Evolutionary conservation across 2,329 filamentous ascomycete genomes (phyloP).

Genomic region (Nemania serpens): DNA sequence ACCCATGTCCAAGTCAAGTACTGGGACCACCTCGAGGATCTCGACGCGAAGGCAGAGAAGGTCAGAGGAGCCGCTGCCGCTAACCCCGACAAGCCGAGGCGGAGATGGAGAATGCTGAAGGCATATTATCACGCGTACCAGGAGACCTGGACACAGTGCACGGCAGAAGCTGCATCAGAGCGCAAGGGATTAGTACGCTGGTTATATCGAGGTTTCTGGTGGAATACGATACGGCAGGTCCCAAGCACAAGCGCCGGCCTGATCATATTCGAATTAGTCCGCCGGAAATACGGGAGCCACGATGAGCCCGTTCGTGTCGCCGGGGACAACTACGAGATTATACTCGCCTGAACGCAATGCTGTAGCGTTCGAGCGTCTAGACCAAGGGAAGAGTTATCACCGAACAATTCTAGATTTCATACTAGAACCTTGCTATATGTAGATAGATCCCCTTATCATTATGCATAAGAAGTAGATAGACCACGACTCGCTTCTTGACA

Average conservation of each 20-base stretch:
- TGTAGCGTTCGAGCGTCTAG: neutral
- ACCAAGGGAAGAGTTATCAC: neutral
- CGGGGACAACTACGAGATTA: constrained; percentile 73
- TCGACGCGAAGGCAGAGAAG: constrained; percentile 64
- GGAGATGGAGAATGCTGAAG: constrained; percentile 59
- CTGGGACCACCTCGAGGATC: constrained; percentile 72
- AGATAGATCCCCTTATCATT: neutral
- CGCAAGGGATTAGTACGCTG: constrained; percentile 63
- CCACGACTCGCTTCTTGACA: constrained; percentile 1
- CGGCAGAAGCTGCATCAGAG: constrained; percentile 58
- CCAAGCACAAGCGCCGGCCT: constrained; percentile 77
- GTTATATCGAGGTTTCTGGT: constrained; percentile 74
- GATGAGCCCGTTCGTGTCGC: constrained; percentile 67
- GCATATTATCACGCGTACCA: constrained; percentile 74
- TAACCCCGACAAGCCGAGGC: constrained; percentile 42
- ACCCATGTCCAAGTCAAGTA: constrained; percentile 73
- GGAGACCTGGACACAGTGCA: constrained; percentile 67
- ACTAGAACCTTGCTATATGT: neutral
- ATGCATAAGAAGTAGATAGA: constrained; percentile 1
- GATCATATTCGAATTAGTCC: constrained; percentile 78
- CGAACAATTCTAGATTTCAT: neutral
- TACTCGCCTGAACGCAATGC: constrained; percentile 52
- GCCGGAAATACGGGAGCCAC: constrained; percentile 71
- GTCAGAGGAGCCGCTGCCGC: constrained; percentile 45
- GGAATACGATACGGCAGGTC: constrained; percentile 73